Conservation (phyloP, 768 basidiomycete species). For the Pholiota microspora region DNA sequence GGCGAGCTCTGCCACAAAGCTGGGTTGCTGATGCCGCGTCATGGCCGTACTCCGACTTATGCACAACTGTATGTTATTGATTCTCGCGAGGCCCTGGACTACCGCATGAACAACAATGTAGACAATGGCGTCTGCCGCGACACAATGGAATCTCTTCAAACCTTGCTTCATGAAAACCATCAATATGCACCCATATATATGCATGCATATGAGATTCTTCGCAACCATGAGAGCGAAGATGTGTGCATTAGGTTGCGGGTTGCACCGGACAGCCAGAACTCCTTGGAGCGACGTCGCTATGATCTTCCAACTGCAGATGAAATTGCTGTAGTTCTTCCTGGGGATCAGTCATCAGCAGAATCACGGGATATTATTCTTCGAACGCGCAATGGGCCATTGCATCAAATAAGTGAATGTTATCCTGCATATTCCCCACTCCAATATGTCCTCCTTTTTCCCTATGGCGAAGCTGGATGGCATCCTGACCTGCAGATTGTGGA, state of each 20-base stretch:
- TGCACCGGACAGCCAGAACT: too few species aligned
- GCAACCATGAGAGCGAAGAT: conserved; percentile 17
- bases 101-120: conserved; percentile 23
- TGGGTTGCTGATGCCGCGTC: conserved; percentile 28
- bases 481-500: conserved; percentile 9
- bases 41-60: conserved; percentile 24
- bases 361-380: conserved; percentile 21
- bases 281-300: conserved; percentile 32
- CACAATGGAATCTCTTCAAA: conserved; percentile 25
- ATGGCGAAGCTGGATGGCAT: conserved; percentile 23
- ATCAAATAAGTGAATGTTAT: conserved; percentile 22
- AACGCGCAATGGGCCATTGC: conserved; percentile 7
- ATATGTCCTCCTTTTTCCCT: conserved; percentile 22
- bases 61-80: conserved; percentile 41
- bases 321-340: conserved; percentile 14
- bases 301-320: conserved; percentile 31
- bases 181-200: conserved; percentile 27
- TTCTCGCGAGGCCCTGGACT: conserved; percentile 28
- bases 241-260: conserved; percentile 19
- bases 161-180: conserved; percentile 17
- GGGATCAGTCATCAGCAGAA: background rate
- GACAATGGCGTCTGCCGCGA: conserved; percentile 9
- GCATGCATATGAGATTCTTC: conserved; percentile 31
- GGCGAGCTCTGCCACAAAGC: conserved; percentile 34
- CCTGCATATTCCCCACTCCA: conserved; percentile 23